Evolutionary conservation across 208 protist species (phyloP).

Genomic region (Leishmania guyanensis): DNA sequence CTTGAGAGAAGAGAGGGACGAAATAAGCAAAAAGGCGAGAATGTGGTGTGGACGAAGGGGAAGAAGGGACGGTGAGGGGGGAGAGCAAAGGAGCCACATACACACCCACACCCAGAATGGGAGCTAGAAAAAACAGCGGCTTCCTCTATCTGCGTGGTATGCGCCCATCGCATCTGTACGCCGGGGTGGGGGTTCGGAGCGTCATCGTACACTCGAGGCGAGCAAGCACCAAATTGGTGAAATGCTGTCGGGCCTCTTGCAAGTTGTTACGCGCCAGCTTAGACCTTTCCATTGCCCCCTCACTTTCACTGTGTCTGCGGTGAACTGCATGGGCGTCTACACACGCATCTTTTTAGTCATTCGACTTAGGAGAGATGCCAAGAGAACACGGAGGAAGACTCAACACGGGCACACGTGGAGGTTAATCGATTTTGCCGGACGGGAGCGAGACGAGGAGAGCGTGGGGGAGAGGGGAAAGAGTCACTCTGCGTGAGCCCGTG

Average conservation of each 20-base stretch:
- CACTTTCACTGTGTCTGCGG: background rate
- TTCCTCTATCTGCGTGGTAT: background rate
- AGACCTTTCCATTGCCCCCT: background rate
- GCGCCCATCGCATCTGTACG: background rate
- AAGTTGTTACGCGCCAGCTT: background rate
- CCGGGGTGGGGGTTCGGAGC: background rate
- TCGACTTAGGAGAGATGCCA: background rate
- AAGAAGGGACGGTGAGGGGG: too few relatives aligned
- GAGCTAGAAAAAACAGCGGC: too few relatives aligned
- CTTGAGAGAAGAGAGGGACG: background rate
- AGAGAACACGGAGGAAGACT: background rate
- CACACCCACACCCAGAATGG: too few relatives aligned
- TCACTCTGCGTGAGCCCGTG: background rate
- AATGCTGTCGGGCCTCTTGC: background rate
- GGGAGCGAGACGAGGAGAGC: background rate
- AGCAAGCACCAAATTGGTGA: background rate
- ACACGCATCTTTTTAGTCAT: background rate
- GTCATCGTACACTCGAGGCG: background rate
- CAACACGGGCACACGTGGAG: constrained; percentile 5
- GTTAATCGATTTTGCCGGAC: background rate
- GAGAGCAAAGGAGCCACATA: too few relatives aligned
- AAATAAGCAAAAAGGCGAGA: background rate
- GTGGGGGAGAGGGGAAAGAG: background rate
- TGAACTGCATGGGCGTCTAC: constrained; percentile 4
- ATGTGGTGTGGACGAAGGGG: background rate